These are phyloP conservation scores for Exophiala sp. DNA, from an alignment of 2,329 filamentous ascomycete species.

Conservation along the genomic window DNA sequence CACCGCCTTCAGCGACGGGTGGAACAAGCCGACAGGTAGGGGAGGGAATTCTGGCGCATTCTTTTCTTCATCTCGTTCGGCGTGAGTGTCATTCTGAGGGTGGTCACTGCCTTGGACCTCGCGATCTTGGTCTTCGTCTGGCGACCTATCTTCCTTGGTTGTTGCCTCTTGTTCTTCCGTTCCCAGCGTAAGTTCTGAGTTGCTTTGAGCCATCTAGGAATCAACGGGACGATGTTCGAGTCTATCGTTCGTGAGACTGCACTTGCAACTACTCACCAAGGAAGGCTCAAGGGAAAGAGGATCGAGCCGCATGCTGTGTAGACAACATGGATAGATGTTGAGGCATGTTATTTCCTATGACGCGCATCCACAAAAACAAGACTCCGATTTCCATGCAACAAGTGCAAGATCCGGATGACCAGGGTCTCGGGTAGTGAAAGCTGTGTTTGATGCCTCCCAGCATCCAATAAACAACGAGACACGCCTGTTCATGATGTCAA, in stretches of 20 bases:
- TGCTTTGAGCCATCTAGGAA: background rate
- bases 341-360: too few relatives aligned
- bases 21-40: slow-evolving; percentile 30
- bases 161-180: background rate
- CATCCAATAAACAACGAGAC: too few relatives aligned
- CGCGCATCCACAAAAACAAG: too few relatives aligned
- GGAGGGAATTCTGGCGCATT: slow-evolving; percentile 12
- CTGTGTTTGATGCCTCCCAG: too few relatives aligned
- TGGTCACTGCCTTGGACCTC: background rate
- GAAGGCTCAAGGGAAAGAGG: too few relatives aligned
- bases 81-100: background rate
- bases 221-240: background rate
- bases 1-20: slow-evolving; percentile 28
- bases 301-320: too few relatives aligned
- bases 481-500: background rate
- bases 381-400: too few relatives aligned
- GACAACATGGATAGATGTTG: too few relatives aligned
- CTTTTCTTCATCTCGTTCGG: slow-evolving; percentile 7
- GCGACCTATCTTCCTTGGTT: background rate
- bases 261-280: too few relatives aligned
- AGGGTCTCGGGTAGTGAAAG: too few relatives aligned
- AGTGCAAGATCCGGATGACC: too few relatives aligned
- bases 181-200: background rate
- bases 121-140: background rate
- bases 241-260: background rate